Base-by-base conservation (phyloP, 1,284 basidiomycete genomes). In the Cutaneotrichosporon cutaneum region DNA sequence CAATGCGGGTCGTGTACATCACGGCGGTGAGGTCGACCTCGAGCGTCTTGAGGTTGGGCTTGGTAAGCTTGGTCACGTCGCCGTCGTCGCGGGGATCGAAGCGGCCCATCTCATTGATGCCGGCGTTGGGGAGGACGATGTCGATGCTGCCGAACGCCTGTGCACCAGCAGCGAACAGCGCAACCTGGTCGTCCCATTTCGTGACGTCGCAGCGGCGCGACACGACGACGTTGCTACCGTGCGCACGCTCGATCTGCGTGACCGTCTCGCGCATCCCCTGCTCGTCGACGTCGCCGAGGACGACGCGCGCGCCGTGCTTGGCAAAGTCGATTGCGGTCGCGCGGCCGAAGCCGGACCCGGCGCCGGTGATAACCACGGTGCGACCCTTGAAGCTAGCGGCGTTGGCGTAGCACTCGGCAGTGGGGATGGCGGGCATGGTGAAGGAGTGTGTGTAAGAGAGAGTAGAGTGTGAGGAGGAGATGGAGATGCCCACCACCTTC, bases 381-480 rank as follows among this genome's bases (percentile, higher is more conserved):
- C 64, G 64, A 7, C 47, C 61, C 16, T 8, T 10, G 24, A 66
- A 53, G 22, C 87, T 85, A 9, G n/a, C 26, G 14, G 61, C 61
- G 50, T 66, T 26, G 24, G 52, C 54, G 45, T 63, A 66, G 59
- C 61, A 64, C 36, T 62, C 33, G 10, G 42, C 22, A 14, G 36
- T 62, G 22, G 63, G 27, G 48, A 66, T 50, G 5, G 61, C 53
- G n/a, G 64, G 59, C 64, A 65, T 65, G 14, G 48, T 30, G 45
- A 54, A 33, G 22, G 18, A 32, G 13, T 21, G 16, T 27, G 24
- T 30, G 26, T 24, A 18, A 42, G 39, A 42, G 39, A 18, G 39
- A n/a, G 39, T 18, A 48, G 50, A 18, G 39, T n/a, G 39, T n/a
- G 18, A 42, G 39, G 14, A 13, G 4, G 18, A 42, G 39, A 42